Evolutionary conservation across 495 filamentous ascomycete species (phyloP).

Genomic region (Delitschia confertaspora): DNA sequence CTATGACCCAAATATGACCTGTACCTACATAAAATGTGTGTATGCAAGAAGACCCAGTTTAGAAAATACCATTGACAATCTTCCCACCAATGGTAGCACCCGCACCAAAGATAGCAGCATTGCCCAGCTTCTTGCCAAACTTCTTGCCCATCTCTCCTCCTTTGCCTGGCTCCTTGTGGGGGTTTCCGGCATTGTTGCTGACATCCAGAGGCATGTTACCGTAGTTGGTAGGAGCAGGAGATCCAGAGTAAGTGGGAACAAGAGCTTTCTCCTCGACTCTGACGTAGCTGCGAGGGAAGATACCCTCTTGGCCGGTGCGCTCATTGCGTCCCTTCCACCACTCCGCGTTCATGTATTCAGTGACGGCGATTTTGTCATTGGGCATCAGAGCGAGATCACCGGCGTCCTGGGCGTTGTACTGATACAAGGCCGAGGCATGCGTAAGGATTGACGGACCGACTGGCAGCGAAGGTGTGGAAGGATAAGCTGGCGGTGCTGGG

Average conservation of each 20-base stretch:
- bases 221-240: conserved; percentile 35
- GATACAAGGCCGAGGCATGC: conserved; percentile 72
- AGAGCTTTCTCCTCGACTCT: conserved; percentile 34
- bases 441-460: conserved; percentile 51
- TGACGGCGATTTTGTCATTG: conserved; percentile 67
- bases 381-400: conserved; percentile 69
- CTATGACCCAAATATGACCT: too few relatives aligned
- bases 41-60: too few relatives aligned
- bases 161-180: conserved; percentile 38
- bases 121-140: conserved; percentile 69
- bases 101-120: conserved; percentile 46
- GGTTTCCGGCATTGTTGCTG: conserved; percentile 28
- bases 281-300: conserved; percentile 89
- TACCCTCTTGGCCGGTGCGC: conserved; percentile 72
- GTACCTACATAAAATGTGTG: too few relatives aligned
- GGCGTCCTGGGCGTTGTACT: conserved; percentile 65
- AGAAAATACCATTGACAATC: conserved; percentile 89
- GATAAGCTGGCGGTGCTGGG: conserved; percentile 46
- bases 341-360: conserved; percentile 88
- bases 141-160: conserved; percentile 55
- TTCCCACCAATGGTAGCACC: conserved; percentile 87
- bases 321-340: conserved; percentile 90
- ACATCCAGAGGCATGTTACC: conserved; percentile 41
- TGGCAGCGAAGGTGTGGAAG: conserved; percentile 40
- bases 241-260: conserved; percentile 15